Conservation (phyloP, 345 rosid genomes). For the Aquilaria sinensis region DNA sequence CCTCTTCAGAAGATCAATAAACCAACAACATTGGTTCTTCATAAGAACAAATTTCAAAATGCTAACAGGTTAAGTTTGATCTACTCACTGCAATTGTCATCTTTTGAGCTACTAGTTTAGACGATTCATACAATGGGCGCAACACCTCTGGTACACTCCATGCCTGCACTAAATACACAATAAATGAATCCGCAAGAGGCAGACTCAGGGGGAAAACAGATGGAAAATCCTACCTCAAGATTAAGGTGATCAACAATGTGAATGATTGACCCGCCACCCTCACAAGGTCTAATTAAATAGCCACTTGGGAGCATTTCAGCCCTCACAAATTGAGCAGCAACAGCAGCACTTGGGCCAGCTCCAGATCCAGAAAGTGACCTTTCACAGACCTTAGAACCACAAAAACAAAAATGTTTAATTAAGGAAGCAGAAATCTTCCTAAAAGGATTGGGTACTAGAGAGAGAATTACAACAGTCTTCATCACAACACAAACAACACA, state of each 20-base stretch:
- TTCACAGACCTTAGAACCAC: conserved; percentile 70
- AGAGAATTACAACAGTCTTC: neutral
- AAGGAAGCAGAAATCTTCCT: neutral
- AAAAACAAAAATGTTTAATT: neutral
- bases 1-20: no score
- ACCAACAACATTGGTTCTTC: no score
- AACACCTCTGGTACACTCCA: conserved; percentile 99
- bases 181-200: conserved; percentile 1
- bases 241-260: conserved; percentile 97
- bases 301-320: conserved; percentile 98
- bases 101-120: conserved; percentile 88
- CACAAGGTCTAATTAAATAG: conserved; percentile 90
- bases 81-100: conserved; percentile 86
- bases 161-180: conserved; percentile 39
- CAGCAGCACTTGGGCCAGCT: conserved; percentile 73
- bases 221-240: conserved; percentile 57
- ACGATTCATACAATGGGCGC: conserved; percentile 92
- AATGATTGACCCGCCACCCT: conserved; percentile 97
- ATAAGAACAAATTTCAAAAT: no score
- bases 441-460: neutral
- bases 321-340: conserved; percentile 89
- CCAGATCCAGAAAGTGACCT: conserved; percentile 97
- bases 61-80: neutral
- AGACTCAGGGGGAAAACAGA: neutral
- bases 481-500: neutral